Evolutionary conservation across 495 filamentous ascomycete species (phyloP), one percentile per base, ranked within the genome.

Genomic region (Aspergillus homomorphus): DNA sequence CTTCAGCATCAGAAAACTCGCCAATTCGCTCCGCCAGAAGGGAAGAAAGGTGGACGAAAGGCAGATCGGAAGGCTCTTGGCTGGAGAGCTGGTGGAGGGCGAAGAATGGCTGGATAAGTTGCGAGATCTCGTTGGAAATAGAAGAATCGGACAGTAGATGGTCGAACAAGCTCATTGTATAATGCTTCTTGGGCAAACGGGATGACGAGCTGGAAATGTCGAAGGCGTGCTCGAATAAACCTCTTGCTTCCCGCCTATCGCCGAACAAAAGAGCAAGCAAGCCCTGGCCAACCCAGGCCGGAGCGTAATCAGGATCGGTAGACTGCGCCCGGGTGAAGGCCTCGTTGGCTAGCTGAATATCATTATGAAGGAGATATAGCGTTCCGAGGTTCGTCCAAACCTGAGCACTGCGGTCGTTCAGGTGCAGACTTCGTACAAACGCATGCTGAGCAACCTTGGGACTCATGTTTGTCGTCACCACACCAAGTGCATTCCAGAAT

Each of bases 401-500:
- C 56, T 89, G 86, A 0, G 89, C 84, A 61, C 85, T 92, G 60
- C 79, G 76, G 64, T 98, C 95, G 68, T 98, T 95, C n/a, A 99
- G 77, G 68, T 92, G 88, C 18, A 99, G 73, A 62, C 90, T 92
- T 55, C 94, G 82, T n/a, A 97, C 89, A 61, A 99, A 90, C 0
- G 94, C 82, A 73, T 99, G 94, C 72, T 99, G 94, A 0, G 95
- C 86, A 2, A 98, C 89, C 57, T 88, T 87, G 0, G 91, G 88
- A 66, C 90, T 96, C 64, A 96, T 77, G 41, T 78, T 81, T 45
- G 87, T 89, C 2, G 94, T 98, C 16, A 89, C 89, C 7, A 97
- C 91, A 20, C 93, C 94, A 20, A 99, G 82, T 3, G 94, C 85
- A 69, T 96, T 97, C 94, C 94, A 99, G 71, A 98, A 99, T 64